A percentile compares a stretch with the other conserved stretches of the same genome.
Evolutionary conservation across 2,329 filamentous ascomycete genomes (phyloP).

Genomic region (Remersonia thermophila): DNA sequence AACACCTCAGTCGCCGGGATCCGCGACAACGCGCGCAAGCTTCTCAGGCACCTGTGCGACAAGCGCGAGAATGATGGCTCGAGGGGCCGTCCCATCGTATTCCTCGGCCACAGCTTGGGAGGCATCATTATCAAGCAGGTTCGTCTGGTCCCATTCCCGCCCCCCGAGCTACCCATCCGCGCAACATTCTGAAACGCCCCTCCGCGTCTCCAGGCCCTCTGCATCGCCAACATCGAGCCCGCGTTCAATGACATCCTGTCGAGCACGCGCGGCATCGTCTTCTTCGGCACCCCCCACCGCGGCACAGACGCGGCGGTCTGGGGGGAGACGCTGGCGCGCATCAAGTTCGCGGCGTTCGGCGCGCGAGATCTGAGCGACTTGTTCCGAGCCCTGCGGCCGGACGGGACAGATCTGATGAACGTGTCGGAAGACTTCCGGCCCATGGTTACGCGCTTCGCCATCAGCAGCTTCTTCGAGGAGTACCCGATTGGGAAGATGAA

Average conservation of each 20-base stretch:
- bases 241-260: conserved; percentile 2
- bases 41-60: conserved; percentile 1
- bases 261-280: conserved; percentile 10
- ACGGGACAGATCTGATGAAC: conserved; percentile 4
- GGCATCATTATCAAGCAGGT: conserved; percentile 13
- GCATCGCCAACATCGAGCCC: not conserved
- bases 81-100: conserved; percentile 6
- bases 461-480: conserved; percentile 9
- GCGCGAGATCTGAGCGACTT: not conserved
- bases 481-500: not conserved
- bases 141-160: not conserved
- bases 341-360: not conserved
- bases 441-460: not conserved
- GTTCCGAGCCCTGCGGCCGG: conserved; percentile 1
- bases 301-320: conserved; percentile 5
- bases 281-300: conserved; percentile 13
- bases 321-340: not conserved
- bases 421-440: conserved; percentile 8
- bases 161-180: too few relatives aligned
- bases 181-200: too few relatives aligned
- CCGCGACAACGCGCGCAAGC: conserved; percentile 6
- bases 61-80: conserved; percentile 1
- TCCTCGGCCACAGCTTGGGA: conserved; percentile 11
- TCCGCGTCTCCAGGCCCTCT: not conserved
- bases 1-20: conserved; percentile 1